Conservation (phyloP, 257 asterid species). For the Linderniella brevidens region DNA sequence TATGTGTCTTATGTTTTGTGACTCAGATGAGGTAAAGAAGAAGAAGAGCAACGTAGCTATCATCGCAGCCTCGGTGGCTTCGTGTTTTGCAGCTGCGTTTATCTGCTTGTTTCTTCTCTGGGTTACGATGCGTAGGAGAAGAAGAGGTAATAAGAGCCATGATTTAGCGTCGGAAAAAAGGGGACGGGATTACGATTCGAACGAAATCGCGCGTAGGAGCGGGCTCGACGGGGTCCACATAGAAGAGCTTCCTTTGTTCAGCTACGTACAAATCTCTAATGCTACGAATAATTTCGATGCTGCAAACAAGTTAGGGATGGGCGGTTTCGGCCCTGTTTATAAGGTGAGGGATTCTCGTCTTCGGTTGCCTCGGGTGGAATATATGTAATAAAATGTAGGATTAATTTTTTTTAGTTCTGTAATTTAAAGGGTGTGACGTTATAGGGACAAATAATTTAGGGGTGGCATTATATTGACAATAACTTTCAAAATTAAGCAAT, state of each 20-base stretch:
- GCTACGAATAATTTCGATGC: constrained; percentile 17
- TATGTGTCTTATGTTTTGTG: background rate
- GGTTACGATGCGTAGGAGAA: background rate
- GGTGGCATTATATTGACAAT: too few relatives aligned
- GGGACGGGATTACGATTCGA: background rate
- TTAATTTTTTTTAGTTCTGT: too few relatives aligned
- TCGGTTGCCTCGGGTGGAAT: too few relatives aligned
- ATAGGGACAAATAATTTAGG: too few relatives aligned
- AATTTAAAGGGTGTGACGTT: too few relatives aligned
- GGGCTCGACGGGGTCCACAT: constrained; percentile 11
- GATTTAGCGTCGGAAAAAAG: too few relatives aligned
- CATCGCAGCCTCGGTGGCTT: background rate
- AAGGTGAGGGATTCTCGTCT: constrained; percentile 12
- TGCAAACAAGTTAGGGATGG: constrained; percentile 18
- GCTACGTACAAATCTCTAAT: constrained; percentile 13
- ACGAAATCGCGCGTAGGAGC: constrained; percentile 8
- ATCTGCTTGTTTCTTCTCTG: constrained; percentile 6
- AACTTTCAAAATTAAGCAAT: too few relatives aligned
- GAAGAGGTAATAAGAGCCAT: too few relatives aligned
- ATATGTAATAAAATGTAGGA: background rate
- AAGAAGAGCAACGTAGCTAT: constrained; percentile 1
- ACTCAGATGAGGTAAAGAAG: constrained; percentile 6
- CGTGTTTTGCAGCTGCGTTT: background rate
- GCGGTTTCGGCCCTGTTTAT: constrained; percentile 26
- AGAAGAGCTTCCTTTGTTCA: constrained; percentile 19